Percentiles rank a stretch among this genome's conserved stretches.
phyloP scores from a whole-genome alignment of 768 basidiomycete genomes.

The Boletellus ananas region DNA sequence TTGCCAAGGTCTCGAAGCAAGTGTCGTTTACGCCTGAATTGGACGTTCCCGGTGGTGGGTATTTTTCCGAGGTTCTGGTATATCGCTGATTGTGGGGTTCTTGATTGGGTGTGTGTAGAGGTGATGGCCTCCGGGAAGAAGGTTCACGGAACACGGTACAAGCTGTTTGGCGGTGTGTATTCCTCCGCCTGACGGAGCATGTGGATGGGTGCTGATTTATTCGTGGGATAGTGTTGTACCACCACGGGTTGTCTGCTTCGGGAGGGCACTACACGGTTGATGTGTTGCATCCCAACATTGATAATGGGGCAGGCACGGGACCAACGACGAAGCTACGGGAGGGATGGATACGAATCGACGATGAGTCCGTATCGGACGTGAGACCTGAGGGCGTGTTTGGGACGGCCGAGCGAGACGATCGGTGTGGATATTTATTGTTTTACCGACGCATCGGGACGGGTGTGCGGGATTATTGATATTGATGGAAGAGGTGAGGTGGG shows the following conservation, averaged over 20 bases:
- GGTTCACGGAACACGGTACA: conserved; percentile 57
- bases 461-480: conserved; percentile 14
- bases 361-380: conserved; percentile 77
- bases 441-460: conserved; percentile 56
- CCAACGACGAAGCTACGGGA: conserved; percentile 39
- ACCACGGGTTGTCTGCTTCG: conserved; percentile 86
- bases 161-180: conserved; percentile 71
- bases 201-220: too few relatives aligned
- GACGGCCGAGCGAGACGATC: conserved; percentile 43
- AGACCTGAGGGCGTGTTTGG: conserved; percentile 71
- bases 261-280: conserved; percentile 96
- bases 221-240: conserved; percentile 74
- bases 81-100: background rate
- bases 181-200: too few relatives aligned
- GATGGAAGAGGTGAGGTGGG: too few relatives aligned
- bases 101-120: conserved; percentile 35
- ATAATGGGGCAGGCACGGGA: conserved; percentile 29
- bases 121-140: conserved; percentile 54
- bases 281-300: conserved; percentile 71
- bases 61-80: background rate
- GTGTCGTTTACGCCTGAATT: conserved; percentile 75
- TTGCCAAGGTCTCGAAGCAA: conserved; percentile 83
- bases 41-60: conserved; percentile 62
- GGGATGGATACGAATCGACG: conserved; percentile 92
- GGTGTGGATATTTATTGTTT: conserved; percentile 86